Evolutionary conservation across 805 yeast species (phyloP).

Genomic region (Wickerhamiella shivajii): DNA sequence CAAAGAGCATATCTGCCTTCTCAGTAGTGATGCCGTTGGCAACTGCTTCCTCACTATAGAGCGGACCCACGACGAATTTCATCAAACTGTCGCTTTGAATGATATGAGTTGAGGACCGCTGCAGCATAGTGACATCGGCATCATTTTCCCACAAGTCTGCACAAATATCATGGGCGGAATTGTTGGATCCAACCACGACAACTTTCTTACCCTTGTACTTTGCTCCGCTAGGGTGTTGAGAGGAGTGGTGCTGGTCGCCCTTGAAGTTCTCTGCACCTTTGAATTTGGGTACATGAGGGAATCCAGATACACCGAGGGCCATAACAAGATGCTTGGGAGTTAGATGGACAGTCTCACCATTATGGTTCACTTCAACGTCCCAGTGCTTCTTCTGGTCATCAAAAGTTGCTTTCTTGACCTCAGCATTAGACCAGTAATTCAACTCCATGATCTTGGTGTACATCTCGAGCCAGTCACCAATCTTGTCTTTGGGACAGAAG

Average conservation of each 20-base stretch:
- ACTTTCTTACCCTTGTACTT: constrained; percentile 31
- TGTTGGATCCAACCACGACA: constrained; percentile 33
- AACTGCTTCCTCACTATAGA: constrained; percentile 27
- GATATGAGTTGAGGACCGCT: constrained; percentile 29
- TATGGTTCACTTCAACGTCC: constrained; percentile 24
- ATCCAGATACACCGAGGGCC: constrained; percentile 33
- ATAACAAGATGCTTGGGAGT: constrained; percentile 27
- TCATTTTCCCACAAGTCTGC: constrained; percentile 34
- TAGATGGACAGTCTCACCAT: constrained; percentile 12
- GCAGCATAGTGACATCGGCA: constrained; percentile 31
- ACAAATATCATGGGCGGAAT: constrained; percentile 34
- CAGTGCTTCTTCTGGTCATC: constrained; percentile 23
- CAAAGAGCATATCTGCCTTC: constrained; percentile 28
- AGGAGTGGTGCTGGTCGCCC: constrained; percentile 31
- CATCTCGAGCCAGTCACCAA: constrained; percentile 31
- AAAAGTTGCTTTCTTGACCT: constrained; percentile 21
- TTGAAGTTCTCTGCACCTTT: constrained; percentile 27
- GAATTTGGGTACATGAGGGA: constrained; percentile 25
- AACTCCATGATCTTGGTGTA: constrained; percentile 31
- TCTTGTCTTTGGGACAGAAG: constrained; percentile 32
- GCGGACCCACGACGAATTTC: constrained; percentile 26
- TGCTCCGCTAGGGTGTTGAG: constrained; percentile 30
- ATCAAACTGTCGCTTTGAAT: constrained; percentile 3
- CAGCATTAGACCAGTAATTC: constrained; percentile 27
- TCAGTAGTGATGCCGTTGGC: constrained; percentile 17